Percentiles rank a stretch among this genome's conserved stretches.
These are phyloP conservation scores for Colletotrichum falcatum DNA, from an alignment of 2,329 filamentous ascomycete species.

Conservation along the genomic window DNA sequence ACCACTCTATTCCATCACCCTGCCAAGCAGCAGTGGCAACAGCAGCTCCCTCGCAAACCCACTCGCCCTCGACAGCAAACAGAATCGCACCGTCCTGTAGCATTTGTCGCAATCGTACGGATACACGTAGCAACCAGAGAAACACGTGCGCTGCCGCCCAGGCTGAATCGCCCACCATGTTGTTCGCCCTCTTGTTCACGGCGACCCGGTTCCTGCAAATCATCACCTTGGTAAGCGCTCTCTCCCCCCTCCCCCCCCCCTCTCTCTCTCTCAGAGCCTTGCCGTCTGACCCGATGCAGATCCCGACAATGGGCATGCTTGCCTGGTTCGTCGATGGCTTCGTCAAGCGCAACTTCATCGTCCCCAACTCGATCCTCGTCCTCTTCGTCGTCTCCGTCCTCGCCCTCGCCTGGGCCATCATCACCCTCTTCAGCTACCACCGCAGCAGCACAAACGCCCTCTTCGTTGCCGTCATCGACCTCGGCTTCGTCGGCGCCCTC, in stretches of 20 bases:
- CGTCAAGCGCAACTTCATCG: conserved; percentile 66
- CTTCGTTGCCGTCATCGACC: conserved; percentile 71
- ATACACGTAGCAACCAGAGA: neutral
- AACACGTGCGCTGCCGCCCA: neutral
- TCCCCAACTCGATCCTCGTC: conserved; percentile 72
- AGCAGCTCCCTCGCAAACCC: no score
- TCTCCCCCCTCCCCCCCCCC: neutral
- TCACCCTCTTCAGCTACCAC: conserved; percentile 76
- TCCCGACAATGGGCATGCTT: conserved; percentile 75
- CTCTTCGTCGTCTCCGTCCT: conserved; percentile 76
- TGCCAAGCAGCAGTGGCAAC: no score
- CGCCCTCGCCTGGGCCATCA: conserved; percentile 71
- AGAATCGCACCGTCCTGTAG: neutral
- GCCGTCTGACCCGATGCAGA: conserved; percentile 55
- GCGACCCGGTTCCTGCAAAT: conserved; percentile 73
- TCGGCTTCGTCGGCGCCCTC: conserved; percentile 72
- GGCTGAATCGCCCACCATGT: conserved; percentile 57
- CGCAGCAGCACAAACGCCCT: conserved; percentile 69
- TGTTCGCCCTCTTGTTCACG: conserved; percentile 73
- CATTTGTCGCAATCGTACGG: neutral
- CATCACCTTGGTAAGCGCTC: conserved; percentile 67
- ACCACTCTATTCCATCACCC: neutral
- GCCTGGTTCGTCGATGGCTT: conserved; percentile 74
- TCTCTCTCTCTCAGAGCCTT: neutral
- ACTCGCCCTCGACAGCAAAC: no score